phyloP scores from a whole-genome alignment of 306 rosid species.

The Citrullus colocynthis region DNA sequence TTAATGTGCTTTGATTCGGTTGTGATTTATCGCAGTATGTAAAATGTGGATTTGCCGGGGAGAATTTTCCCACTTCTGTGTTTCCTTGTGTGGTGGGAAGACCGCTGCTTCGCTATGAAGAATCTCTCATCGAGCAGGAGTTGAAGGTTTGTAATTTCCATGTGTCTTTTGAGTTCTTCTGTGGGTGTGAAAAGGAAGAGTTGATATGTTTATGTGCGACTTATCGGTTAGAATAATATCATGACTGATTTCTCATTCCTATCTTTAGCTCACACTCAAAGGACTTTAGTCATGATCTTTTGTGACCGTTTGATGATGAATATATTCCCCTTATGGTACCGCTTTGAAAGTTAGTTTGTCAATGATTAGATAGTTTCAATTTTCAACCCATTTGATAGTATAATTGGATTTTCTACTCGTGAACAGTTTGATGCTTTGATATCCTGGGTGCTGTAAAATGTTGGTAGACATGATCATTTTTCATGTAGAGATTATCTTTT shows the following conservation, averaged over 20 bases:
- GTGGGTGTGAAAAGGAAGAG: neutral
- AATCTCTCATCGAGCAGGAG: slow-evolving; percentile 81
- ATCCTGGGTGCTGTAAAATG: neutral
- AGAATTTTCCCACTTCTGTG: slow-evolving; percentile 90
- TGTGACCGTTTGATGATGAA: neutral
- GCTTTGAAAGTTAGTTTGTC: neutral
- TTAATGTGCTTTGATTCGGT: neutral
- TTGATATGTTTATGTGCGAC: neutral
- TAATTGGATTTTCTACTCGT: neutral
- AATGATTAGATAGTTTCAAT: neutral
- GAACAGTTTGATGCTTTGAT: neutral
- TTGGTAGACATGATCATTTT: neutral
- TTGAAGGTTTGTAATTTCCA: slow-evolving; percentile 38
- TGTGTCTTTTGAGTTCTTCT: neutral
- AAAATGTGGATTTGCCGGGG: slow-evolving; percentile 94
- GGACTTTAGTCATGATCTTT: neutral
- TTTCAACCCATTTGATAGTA: neutral
- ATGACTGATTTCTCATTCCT: neutral
- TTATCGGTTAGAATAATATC: neutral
- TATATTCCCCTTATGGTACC: neutral
- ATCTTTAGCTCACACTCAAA: neutral
- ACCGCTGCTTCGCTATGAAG: slow-evolving; percentile 96
- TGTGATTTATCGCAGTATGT: slow-evolving; percentile 52
- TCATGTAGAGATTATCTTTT: neutral
- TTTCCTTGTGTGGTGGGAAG: slow-evolving; percentile 98